These are phyloP conservation scores for Phytophthora podocarpi DNA, from an alignment of 352 stramenopile species.

Conservation along the genomic window DNA sequence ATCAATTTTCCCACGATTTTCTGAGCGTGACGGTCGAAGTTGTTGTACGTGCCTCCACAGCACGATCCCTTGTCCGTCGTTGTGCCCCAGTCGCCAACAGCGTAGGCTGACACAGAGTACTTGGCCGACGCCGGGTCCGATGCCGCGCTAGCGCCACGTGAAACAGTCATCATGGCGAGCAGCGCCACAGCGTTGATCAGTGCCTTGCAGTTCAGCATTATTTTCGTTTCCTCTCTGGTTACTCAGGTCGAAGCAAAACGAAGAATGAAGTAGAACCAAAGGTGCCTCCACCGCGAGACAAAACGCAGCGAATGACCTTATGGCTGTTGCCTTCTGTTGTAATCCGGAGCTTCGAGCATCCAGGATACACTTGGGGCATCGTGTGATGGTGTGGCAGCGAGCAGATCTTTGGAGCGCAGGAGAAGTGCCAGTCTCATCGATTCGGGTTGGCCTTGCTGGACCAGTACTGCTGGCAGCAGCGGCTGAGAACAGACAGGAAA, in stretches of 20 bases:
- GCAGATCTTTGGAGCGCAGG: neutral
- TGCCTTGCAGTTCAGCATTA: constrained; percentile 6
- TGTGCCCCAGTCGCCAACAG: constrained; percentile 51
- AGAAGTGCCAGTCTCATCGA: neutral
- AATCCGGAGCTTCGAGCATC: neutral
- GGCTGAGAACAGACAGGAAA: no score
- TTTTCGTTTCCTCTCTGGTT: neutral
- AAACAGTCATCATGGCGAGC: neutral
- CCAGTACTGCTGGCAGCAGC: no score
- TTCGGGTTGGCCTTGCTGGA: no score
- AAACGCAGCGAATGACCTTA: neutral
- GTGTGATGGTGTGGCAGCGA: neutral
- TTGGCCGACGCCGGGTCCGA: neutral
- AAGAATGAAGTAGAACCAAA: constrained; percentile 7
- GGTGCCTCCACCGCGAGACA: neutral
- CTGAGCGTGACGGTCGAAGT: constrained; percentile 34
- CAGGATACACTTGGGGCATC: neutral
- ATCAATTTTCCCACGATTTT: constrained; percentile 37
- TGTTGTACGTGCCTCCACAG: constrained; percentile 37
- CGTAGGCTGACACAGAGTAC: constrained; percentile 10
- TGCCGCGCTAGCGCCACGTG: neutral
- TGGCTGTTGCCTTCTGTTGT: neutral
- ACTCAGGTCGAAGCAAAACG: neutral
- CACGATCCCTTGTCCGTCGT: constrained; percentile 38
- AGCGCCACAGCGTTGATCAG: constrained; percentile 1